Percentiles rank a stretch among this genome's conserved stretches.
Conservation (phyloP, 129 eudicot species). For the Scalesia atractyloides region DNA sequence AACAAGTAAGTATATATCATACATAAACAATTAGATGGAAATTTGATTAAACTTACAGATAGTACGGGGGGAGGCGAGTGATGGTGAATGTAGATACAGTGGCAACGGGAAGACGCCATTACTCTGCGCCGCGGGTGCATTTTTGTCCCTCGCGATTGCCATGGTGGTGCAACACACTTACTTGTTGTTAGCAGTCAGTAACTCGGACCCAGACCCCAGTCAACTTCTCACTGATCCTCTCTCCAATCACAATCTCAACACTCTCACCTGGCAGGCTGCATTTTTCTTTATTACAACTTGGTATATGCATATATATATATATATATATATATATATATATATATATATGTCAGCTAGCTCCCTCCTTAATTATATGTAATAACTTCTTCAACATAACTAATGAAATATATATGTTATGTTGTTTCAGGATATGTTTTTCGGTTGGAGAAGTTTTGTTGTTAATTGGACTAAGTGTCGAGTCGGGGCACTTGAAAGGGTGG, state of each 20-base stretch:
- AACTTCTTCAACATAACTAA: no score
- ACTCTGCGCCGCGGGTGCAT: constrained; percentile 61
- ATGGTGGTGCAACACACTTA: constrained; percentile 68
- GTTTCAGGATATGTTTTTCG: constrained; percentile 65
- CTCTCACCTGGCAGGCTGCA: constrained; percentile 83
- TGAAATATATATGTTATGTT: no score
- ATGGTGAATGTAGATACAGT: constrained; percentile 56
- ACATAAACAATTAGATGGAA: no score
- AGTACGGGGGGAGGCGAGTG: constrained; percentile 27
- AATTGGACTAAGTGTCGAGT: constrained; percentile 79
- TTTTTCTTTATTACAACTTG: constrained; percentile 88
- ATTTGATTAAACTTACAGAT: constrained; percentile 30
- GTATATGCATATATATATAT: constrained; percentile 44
- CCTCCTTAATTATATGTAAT: no score
- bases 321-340: no score
- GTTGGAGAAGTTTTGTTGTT: constrained; percentile 70
- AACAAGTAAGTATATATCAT: no score
- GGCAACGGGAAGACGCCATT: constrained; percentile 72
- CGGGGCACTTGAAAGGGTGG: constrained; percentile 84
- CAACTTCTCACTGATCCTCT: no score
- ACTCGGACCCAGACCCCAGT: constrained; percentile 54
- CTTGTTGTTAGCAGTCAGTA: constrained; percentile 59
- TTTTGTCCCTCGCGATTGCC: constrained; percentile 63
- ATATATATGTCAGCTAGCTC: no score
- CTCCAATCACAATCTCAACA: constrained; percentile 43